Evolutionary conservation across 495 filamentous ascomycete species (phyloP), one percentile per base, ranked within the genome.

Genomic region (Hypoxylon crocopeplum): DNA sequence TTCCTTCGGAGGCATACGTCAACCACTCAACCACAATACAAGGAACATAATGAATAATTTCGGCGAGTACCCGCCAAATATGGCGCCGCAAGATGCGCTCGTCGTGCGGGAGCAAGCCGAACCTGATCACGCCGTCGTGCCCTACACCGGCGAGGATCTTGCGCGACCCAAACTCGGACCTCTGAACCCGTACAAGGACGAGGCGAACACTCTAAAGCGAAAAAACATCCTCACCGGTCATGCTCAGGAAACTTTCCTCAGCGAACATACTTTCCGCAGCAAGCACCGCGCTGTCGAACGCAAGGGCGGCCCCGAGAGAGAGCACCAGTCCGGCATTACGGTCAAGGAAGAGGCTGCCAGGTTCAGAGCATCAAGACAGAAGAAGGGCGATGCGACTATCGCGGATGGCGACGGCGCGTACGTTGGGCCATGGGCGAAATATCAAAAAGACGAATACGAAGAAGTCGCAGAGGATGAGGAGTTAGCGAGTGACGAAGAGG

Each of bases 351-450:
- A 83, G 25, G 85, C 85, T 0, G 85, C 84, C 25, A 80, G 81
- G 29, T 74, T 90, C 59, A 77, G 87, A 12, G 74, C 83, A 25
- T 90, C 88, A 64, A 78, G 94, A 27, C 91, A 97, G 73, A 83
- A 76, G 60, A 96, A 91, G 71, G 94, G 94, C 6, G 87, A 93
- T 69, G 79, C 90, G 22, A 86, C 86, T 47, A 79, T 97, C 30
- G 85, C 93, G 0, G 90, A 96, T 59, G 94, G 94, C 0, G 87
- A 90, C 5, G 87, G 86, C 30, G 86, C 91, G 20, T 98, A 97
- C 72, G 81, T 93, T 22, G 95, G 94, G 1, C 95, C 94, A 0
- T 99, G 95, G 95, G 94, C 95, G 22, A 84, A 82, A 69, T 98
- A 94, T 61, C 83, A 88, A 55, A 68, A 65, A 27, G 72, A 79